Evolutionary conservation across 371 early-diverging fungal species (phyloP).

Genomic region (Neoconidiobolus thromboides): DNA sequence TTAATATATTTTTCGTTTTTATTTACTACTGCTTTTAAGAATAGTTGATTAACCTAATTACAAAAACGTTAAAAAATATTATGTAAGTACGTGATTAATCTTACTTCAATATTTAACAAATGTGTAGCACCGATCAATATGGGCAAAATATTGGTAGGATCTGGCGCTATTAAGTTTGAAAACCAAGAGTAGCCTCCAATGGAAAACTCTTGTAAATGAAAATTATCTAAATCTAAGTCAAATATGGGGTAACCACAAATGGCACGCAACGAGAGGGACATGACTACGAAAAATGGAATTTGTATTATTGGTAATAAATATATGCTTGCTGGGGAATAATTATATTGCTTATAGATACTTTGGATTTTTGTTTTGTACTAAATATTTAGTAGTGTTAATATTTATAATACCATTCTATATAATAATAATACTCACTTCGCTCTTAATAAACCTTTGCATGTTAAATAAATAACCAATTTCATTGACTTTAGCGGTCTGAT

Average conservation of each 20-base stretch:
- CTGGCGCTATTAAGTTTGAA: neutral
- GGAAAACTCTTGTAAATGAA: neutral
- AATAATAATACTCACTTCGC: no score
- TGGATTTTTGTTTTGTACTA: slow-evolving; percentile 1
- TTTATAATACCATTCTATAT: no score
- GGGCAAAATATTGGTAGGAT: neutral
- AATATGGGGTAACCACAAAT: neutral
- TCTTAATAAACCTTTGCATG: no score
- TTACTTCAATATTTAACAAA: slow-evolving; percentile 1
- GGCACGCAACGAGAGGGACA: neutral
- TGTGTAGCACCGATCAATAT: neutral
- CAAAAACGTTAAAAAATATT: neutral
- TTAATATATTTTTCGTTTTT: neutral
- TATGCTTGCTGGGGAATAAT: neutral
- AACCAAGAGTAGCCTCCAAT: neutral
- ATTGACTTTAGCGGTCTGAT: no score
- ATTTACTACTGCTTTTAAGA: neutral
- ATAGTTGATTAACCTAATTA: neutral
- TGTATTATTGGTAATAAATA: neutral
- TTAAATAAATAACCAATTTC: no score
- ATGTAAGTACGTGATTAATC: no score
- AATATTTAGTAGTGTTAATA: neutral
- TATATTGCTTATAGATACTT: neutral
- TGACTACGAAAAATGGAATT: neutral
- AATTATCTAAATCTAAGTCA: neutral